phyloP scores from a whole-genome alignment of 768 basidiomycete genomes.

The Pulveroboletus sp. region DNA sequence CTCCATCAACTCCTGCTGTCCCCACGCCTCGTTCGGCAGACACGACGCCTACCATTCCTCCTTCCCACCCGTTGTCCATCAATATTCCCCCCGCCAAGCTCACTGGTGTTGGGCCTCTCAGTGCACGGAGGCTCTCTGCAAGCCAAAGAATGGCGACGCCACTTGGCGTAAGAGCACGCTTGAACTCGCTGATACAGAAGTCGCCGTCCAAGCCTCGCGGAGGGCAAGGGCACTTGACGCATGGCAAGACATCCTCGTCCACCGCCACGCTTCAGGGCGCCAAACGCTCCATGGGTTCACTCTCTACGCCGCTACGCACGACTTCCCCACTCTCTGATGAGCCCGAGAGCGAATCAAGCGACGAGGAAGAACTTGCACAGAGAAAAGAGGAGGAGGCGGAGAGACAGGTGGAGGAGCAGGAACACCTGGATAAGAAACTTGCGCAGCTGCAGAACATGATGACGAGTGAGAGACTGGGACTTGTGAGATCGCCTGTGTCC shows the following conservation, averaged over 20 bases:
- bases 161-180: conserved; percentile 61
- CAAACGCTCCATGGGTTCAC: conserved; percentile 23
- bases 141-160: conserved; percentile 50
- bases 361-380: conserved; percentile 51
- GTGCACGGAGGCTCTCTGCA: conserved; percentile 28
- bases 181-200: conserved; percentile 61
- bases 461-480: conserved; percentile 66
- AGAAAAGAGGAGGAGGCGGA: conserved; percentile 68
- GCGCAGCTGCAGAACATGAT: conserved; percentile 66
- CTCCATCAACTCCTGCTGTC: conserved; percentile 11
- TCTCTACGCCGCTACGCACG: conserved; percentile 33
- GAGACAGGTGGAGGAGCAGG: conserved; percentile 60
- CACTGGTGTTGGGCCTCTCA: conserved; percentile 1
- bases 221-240: conserved; percentile 4
- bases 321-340: conserved; percentile 51
- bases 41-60: conserved; percentile 11
- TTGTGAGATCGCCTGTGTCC: conserved; percentile 43
- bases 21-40: conserved; percentile 14
- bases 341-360: conserved; percentile 51
- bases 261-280: conserved; percentile 62
- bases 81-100: conserved; percentile 20
- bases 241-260: conserved; percentile 57
- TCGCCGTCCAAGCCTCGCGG: conserved; percentile 35
- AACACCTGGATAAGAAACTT: conserved; percentile 62
- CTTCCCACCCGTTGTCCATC: conserved; percentile 20